Evolutionary conservation across 768 basidiomycete species (phyloP), one percentile per base, ranked within the genome.

Genomic region (Rhodosporidiobolus sp.): DNA sequence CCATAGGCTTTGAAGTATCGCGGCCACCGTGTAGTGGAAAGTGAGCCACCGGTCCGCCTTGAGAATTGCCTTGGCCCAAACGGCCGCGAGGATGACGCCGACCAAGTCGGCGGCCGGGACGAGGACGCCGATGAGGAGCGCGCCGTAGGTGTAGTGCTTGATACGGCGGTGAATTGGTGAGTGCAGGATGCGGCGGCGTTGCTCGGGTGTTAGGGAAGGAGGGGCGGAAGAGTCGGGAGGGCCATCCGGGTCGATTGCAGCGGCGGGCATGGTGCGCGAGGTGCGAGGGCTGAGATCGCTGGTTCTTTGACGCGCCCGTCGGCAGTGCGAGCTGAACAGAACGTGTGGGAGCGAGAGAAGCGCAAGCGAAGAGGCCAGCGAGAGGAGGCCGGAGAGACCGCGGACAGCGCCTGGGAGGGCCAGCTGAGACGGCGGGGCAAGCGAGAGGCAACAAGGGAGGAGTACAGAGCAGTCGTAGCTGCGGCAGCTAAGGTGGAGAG

Each of bases 41-140:
- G 68, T 64, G 56, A 72, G 34, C 71, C 71, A 67, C 34, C 35
- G 52, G 17, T 72, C 12, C 1, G 6, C 5, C 22, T 49, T 24
- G 6, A 72, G 6, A 34, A 72, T 50, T 0, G 24, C 4, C 2
- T 35, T 22, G 3, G 71, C 71, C n/a, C 45, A 32, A 10, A 68
- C 57, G 0, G 55, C 56, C 4, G 20, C 38, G 22, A 54, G 46
- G 30, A 67, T 28, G 19, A 68, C 9, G 16, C 43, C 30, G 20
- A 32, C 24, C 9, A 67, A 1, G 26, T 67, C 48, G 16, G 24
- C 19, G 20, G 38, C 14, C 0, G 17, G 32, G 14, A 56, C 71
- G 43, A 60, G 34, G 2, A 52, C 16, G 3, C 30, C 49, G 52
- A 68, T 3, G 3, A 43, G 56, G 14, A 65, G 30, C 10, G 26